These are phyloP conservation scores for Tulasnella sp. DNA, from an alignment of 768 basidiomycete species.

Conservation along the genomic window DNA sequence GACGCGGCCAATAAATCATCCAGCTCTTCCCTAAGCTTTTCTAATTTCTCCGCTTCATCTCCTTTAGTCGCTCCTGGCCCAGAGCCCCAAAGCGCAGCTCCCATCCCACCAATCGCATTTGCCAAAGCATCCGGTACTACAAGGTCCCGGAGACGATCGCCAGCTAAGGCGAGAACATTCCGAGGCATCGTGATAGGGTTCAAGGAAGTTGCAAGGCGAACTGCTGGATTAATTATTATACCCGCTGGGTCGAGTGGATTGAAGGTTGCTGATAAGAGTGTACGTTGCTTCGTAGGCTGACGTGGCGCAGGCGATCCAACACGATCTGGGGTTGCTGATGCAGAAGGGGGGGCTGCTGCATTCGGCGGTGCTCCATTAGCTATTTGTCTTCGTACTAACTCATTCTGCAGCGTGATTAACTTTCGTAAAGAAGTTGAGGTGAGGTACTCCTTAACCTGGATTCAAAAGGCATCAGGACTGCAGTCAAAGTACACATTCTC, in stretches of 20 bases:
- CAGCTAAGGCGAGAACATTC: constrained; percentile 55
- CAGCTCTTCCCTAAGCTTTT: constrained; percentile 67
- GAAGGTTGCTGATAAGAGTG: constrained; percentile 66
- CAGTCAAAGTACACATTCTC: constrained; percentile 11
- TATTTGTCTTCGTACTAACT: constrained; percentile 48
- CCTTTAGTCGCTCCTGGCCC: constrained; percentile 32
- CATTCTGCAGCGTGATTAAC: constrained; percentile 73
- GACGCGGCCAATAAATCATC: constrained; percentile 80
- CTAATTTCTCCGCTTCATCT: constrained; percentile 42
- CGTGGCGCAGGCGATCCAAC: constrained; percentile 19
- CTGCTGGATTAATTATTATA: constrained; percentile 12
- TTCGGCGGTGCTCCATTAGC: not conserved
- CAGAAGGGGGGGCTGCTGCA: not conserved
- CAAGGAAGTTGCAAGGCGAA: constrained; percentile 17
- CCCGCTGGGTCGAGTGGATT: constrained; percentile 23
- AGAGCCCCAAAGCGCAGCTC: constrained; percentile 26
- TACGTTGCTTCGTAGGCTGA: constrained; percentile 44
- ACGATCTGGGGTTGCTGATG: not conserved
- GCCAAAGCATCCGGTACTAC: constrained; percentile 92
- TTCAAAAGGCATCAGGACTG: constrained; percentile 9
- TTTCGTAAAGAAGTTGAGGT: constrained; percentile 69
- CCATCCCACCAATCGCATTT: constrained; percentile 45
- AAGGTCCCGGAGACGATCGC: constrained; percentile 78
- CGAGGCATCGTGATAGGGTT: constrained; percentile 53
- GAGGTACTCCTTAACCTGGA: constrained; percentile 82